These are phyloP conservation scores for Phytophthora ramorum DNA, from an alignment of 352 stramenopile genomes.

Conservation along the genomic window DNA sequence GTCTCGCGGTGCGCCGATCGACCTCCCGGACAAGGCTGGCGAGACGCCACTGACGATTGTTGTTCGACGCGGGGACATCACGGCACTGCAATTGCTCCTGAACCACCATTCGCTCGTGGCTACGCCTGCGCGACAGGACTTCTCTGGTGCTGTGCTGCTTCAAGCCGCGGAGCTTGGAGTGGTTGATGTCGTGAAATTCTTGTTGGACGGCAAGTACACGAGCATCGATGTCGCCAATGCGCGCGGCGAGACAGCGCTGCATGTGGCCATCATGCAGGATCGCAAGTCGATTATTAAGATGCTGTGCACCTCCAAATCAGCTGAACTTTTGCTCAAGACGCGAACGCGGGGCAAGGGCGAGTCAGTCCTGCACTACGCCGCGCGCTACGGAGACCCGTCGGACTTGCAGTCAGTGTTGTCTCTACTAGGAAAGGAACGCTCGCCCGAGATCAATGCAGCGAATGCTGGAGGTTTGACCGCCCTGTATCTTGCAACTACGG, in stretches of 20 bases:
- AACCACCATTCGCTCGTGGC: conserved; percentile 40
- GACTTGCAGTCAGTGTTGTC: conserved; percentile 30
- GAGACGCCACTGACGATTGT: conserved; percentile 35
- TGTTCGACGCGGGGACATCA: conserved; percentile 29
- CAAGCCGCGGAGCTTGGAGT: conserved; percentile 36
- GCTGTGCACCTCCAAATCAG: conserved; percentile 22
- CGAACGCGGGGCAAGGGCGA: conserved; percentile 35
- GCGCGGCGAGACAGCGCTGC: conserved; percentile 39
- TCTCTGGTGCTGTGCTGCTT: conserved; percentile 32
- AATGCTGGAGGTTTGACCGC: conserved; percentile 28
- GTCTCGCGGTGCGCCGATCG: conserved; percentile 29
- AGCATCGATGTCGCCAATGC: conserved; percentile 37
- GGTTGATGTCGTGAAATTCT: conserved; percentile 32
- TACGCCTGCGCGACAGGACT: conserved; percentile 26
- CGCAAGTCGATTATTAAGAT: conserved; percentile 28
- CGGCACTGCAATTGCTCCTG: conserved; percentile 36
- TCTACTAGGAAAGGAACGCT: conserved; percentile 8
- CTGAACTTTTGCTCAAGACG: conserved; percentile 20
- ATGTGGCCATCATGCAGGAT: conserved; percentile 43
- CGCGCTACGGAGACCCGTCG: conserved; percentile 29
- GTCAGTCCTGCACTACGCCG: conserved; percentile 41
- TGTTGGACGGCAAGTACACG: conserved; percentile 33
- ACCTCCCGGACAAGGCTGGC: conserved; percentile 30
- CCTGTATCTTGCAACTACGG: conserved; percentile 33
- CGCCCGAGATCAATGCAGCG: conserved; percentile 25